These are phyloP conservation scores for Tilletia horrida DNA, from an alignment of 1,284 basidiomycete genomes.

Conservation along the genomic window DNA sequence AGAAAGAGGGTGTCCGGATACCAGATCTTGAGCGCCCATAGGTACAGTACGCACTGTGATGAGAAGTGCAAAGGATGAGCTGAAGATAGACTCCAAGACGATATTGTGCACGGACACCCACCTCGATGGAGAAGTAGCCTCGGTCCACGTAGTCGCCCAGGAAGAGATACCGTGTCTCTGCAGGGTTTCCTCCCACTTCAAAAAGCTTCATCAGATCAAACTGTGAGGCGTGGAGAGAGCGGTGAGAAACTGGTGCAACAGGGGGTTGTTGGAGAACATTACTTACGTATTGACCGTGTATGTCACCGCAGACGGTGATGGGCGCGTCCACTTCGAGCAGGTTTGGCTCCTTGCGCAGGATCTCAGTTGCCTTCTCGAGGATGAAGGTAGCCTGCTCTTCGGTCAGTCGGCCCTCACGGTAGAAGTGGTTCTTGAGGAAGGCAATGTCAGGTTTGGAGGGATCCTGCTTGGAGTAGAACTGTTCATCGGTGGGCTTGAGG, in stretches of 20 bases:
- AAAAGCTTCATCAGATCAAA: constrained; percentile 55
- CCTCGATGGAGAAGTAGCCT: constrained; percentile 54
- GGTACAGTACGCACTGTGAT: constrained; percentile 49
- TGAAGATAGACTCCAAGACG: too few relatives aligned
- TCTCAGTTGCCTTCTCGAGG: constrained; percentile 68
- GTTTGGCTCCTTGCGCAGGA: constrained; percentile 79
- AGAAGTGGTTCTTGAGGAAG: constrained; percentile 98
- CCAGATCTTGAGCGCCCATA: constrained; percentile 55
- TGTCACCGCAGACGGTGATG: constrained; percentile 64
- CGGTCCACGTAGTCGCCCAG: constrained; percentile 55
- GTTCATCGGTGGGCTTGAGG: constrained; percentile 81
- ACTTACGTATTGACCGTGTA: constrained; percentile 51
- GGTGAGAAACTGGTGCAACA: not conserved
- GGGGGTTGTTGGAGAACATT: not conserved
- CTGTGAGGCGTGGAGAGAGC: not conserved
- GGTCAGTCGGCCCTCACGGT: constrained; percentile 80
- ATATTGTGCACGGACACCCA: constrained; percentile 16
- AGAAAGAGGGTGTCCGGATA: constrained; percentile 54
- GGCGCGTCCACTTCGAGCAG: constrained; percentile 87
- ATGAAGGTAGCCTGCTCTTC: constrained; percentile 89
- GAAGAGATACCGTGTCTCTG: constrained; percentile 54
- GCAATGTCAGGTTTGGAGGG: constrained; percentile 66
- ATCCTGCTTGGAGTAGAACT: constrained; percentile 64
- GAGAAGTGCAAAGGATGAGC: not conserved
- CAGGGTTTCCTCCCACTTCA: constrained; percentile 54